These are phyloP conservation scores for Pythium plurisporium DNA, from an alignment of 352 stramenopile species.

Conservation along the genomic window DNA sequence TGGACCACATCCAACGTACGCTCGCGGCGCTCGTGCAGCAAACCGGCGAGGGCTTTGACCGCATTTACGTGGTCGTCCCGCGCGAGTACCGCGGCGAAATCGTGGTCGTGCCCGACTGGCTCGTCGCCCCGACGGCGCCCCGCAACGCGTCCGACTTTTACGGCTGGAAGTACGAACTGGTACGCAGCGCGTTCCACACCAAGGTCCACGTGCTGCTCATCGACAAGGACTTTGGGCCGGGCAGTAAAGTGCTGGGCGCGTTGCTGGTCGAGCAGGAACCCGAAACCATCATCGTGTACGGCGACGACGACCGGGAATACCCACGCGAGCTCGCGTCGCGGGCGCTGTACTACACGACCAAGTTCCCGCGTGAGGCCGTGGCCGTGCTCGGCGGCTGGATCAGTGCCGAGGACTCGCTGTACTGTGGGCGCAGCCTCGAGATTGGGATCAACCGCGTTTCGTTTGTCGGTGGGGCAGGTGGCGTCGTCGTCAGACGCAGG, in stretches of 20 bases:
- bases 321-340: slow-evolving; percentile 35
- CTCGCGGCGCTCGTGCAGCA: slow-evolving; percentile 38
- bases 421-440: slow-evolving; percentile 45
- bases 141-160: slow-evolving; percentile 26
- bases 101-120: slow-evolving; percentile 41
- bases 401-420: slow-evolving; percentile 38
- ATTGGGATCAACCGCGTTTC: slow-evolving; percentile 48
- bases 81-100: slow-evolving; percentile 29
- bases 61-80: slow-evolving; percentile 47
- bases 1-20: slow-evolving; percentile 32
- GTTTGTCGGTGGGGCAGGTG: slow-evolving; percentile 50
- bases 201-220: slow-evolving; percentile 35
- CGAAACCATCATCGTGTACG: slow-evolving; percentile 60
- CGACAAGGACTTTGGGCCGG: slow-evolving; percentile 50
- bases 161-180: slow-evolving; percentile 31
- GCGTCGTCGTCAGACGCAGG: slow-evolving; percentile 40
- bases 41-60: slow-evolving; percentile 35
- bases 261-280: slow-evolving; percentile 48
- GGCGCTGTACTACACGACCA: slow-evolving; percentile 37
- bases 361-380: slow-evolving; percentile 42
- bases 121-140: slow-evolving; percentile 18
- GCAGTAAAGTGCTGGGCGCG: slow-evolving; percentile 47
- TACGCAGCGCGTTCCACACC: slow-evolving; percentile 31
- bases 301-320: slow-evolving; percentile 46
- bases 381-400: slow-evolving; percentile 52